phyloP scores from a whole-genome alignment of 106 monocot species.

The Gastrodia elata region DNA sequence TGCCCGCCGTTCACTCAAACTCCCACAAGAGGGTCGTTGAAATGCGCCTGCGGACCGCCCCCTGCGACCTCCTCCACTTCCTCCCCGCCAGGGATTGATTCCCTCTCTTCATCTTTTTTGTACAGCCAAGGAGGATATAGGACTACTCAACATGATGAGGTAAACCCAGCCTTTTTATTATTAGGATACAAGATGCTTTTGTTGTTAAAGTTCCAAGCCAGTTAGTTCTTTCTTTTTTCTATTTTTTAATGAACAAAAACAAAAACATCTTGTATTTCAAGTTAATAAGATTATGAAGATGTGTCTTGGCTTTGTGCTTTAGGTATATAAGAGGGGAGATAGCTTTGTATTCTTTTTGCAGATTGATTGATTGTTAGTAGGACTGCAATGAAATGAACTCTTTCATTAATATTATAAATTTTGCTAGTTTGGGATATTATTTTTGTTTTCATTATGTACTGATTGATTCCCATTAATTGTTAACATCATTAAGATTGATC shows the following conservation, averaged over 20 bases:
- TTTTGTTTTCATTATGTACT: background rate
- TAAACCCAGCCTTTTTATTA: too few species aligned
- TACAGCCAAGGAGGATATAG: background rate
- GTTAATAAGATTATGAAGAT: background rate
- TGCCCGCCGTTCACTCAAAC: conserved; percentile 7
- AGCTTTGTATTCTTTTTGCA: conserved; percentile 10
- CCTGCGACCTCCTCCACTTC: conserved; percentile 1
- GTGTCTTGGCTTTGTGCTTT: background rate
- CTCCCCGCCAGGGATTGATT: too few species aligned
- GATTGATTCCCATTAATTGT: background rate
- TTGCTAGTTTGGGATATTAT: background rate
- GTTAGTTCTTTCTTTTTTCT: background rate
- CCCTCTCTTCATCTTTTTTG: background rate
- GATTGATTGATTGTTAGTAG: conserved; percentile 6
- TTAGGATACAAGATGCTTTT: background rate
- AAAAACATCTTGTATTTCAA: background rate
- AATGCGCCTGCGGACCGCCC: conserved; percentile 6
- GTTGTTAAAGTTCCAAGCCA: background rate
- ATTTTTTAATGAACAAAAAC: background rate
- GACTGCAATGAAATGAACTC: background rate
- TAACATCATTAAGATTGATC: too few species aligned
- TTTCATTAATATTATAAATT: background rate
- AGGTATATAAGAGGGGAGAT: background rate
- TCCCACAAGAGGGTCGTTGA: conserved; percentile 7
- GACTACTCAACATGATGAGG: too few species aligned